Base-by-base conservation (phyloP, 306 rosid genomes). In the Crataegus laevigata region DNA sequence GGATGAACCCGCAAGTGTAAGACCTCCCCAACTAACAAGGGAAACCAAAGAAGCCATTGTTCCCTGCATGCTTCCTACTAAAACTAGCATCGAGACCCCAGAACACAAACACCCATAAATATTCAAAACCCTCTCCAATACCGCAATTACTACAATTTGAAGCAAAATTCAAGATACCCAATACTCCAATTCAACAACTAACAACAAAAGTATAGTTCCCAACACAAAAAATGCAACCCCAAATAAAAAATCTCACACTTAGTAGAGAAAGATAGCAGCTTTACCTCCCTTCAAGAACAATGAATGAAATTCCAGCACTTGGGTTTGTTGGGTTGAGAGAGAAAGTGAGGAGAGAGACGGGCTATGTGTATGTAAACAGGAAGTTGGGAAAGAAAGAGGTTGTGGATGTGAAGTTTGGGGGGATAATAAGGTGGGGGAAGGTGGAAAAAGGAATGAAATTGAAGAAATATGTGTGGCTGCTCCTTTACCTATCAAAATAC, bases 41-140 rank as follows among this genome's bases (percentile, higher is more conserved):
- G 96, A 89, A 84, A 88, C 87, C 73, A 90, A 79, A 79, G 92
- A 94, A 69, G 88, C 81, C 91, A 88, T 87, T 77, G 98, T 84
- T 83, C 92, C 96, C 83, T 94, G 97, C 82, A 86, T 80, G 71
- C 83, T 88, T 30, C 91, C 96, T 42, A 78, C 90, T 74, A 89
- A 72, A 81, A 88, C 81, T 66, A 87, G 71, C 96, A 77, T 82
- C 69, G 54, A 80, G 67, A 63, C 79, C 65, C 78, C 76, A 79
- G 65, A 62, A 68, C 79, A 66, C 43, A 61, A 66, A 75, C 55
- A 34, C 72, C 78, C 83, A 65, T 67, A 50, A 47, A 62, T 66
- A 54, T 64, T 65, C 58, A 34, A 73, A 47, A 36, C 65, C 57
- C 77, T 19, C 67, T 30, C 54, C 11, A 65, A 34, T 11, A 50